Evolutionary conservation across 2,329 filamentous ascomycete genomes (phyloP).

Genomic region (Aspergillus fructus): DNA sequence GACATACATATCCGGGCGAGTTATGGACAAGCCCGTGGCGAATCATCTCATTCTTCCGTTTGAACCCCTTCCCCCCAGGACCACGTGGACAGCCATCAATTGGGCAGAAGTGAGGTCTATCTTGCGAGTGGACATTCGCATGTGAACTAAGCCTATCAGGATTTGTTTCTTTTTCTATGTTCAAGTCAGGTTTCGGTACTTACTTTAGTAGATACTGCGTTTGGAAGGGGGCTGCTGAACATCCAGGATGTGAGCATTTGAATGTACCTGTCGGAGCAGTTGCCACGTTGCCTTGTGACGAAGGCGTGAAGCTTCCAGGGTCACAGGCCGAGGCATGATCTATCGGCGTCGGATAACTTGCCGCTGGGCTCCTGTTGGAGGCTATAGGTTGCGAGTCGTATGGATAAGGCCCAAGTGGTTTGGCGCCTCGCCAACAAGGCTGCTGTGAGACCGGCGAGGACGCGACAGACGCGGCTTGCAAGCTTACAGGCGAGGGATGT

Average conservation of each 20-base stretch:
- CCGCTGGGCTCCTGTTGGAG: slow-evolving; percentile 33
- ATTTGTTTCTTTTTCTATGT: not conserved
- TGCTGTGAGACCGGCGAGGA: slow-evolving; percentile 36
- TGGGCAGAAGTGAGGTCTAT: slow-evolving; percentile 64
- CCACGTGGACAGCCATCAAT: slow-evolving; percentile 57
- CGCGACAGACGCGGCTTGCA: slow-evolving; percentile 35
- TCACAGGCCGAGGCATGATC: slow-evolving; percentile 32
- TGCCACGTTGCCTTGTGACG: slow-evolving; percentile 25
- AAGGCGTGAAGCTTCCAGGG: slow-evolving; percentile 20
- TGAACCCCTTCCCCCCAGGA: slow-evolving; percentile 66
- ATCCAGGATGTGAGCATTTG: slow-evolving; percentile 57
- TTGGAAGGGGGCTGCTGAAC: slow-evolving; percentile 60
- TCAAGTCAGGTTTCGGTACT: slow-evolving; percentile 25
- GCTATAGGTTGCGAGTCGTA: slow-evolving; percentile 28
- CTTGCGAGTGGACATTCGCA: slow-evolving; percentile 62
- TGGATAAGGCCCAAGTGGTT: slow-evolving; percentile 27
- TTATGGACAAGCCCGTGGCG: slow-evolving; percentile 86
- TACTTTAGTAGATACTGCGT: slow-evolving; percentile 66
- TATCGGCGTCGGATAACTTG: slow-evolving; percentile 42
- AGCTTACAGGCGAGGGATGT: slow-evolving; percentile 40
- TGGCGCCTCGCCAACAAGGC: slow-evolving; percentile 29
- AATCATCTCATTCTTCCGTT: slow-evolving; percentile 70
- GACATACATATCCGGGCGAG: slow-evolving; percentile 92
- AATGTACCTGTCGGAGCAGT: slow-evolving; percentile 35
- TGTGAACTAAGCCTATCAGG: slow-evolving; percentile 41